These are phyloP conservation scores for Cercophora newfieldiana DNA, from an alignment of 495 filamentous ascomycete species.

Conservation along the genomic window DNA sequence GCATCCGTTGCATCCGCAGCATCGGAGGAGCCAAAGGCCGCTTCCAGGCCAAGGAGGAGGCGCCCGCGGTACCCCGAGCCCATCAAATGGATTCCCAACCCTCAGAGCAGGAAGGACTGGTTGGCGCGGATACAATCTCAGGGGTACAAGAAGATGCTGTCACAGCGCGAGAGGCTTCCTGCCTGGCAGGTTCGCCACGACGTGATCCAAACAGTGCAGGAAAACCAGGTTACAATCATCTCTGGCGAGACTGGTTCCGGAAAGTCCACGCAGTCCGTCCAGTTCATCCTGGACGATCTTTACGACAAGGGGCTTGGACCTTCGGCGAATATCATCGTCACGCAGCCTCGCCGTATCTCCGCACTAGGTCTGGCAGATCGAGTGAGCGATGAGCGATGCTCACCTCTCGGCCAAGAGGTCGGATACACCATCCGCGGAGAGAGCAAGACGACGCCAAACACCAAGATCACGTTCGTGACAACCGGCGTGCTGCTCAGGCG, in stretches of 20 bases:
- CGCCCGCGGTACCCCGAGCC: constrained; percentile 54
- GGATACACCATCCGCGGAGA: constrained; percentile 96
- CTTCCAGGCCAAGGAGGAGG: constrained; percentile 31
- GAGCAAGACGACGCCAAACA: constrained; percentile 62
- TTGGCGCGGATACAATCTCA: constrained; percentile 47
- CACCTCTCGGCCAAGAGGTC: constrained; percentile 79
- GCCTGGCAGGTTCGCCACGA: constrained; percentile 81
- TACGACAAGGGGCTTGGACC: constrained; percentile 73
- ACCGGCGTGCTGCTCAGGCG: constrained; percentile 92
- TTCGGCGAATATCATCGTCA: constrained; percentile 89
- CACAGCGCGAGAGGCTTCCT: constrained; percentile 69
- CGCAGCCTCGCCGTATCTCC: constrained; percentile 92
- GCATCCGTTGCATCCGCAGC: constrained; percentile 64
- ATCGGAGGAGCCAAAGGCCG: constrained; percentile 44
- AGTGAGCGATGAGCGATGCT: constrained; percentile 88
- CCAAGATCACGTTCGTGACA: constrained; percentile 93
- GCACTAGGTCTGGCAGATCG: constrained; percentile 91
- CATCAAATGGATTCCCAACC: constrained; percentile 46
- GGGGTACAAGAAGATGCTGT: constrained; percentile 68
- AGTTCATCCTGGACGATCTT: constrained; percentile 92
- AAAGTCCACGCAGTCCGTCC: constrained; percentile 95
- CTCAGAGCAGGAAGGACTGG: constrained; percentile 48
- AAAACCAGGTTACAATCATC: constrained; percentile 88
- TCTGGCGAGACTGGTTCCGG: constrained; percentile 95
- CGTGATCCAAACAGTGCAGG: constrained; percentile 70